Evolutionary conservation across 1,284 basidiomycete genomes (phyloP).

Genomic region (Trametes hirsuta): DNA sequence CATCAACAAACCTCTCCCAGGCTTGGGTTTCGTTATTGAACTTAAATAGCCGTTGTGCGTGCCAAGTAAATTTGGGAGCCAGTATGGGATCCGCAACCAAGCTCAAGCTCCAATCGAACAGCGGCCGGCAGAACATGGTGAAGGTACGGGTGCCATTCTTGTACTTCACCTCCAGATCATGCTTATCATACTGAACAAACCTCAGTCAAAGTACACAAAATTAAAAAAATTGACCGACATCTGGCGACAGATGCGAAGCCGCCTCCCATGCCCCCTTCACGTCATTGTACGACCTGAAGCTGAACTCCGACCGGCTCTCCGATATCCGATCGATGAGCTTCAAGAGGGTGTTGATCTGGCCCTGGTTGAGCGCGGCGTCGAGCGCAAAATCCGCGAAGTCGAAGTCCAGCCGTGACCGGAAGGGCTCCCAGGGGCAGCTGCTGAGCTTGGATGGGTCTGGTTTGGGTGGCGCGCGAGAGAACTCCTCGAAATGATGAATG

Average conservation of each 20-base stretch:
- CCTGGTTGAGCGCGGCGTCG: constrained; percentile 23
- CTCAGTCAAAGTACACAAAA: not conserved
- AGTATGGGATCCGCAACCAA: constrained; percentile 29
- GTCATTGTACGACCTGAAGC: constrained; percentile 7
- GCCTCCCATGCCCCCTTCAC: constrained; percentile 2
- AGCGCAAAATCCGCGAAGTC: constrained; percentile 32
- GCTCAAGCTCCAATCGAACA: constrained; percentile 34
- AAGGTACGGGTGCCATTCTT: constrained; percentile 32
- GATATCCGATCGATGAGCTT: constrained; percentile 10
- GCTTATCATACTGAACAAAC: constrained; percentile 18
- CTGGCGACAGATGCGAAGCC: constrained; percentile 4
- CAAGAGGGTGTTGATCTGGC: constrained; percentile 26
- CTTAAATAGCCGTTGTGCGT: constrained; percentile 30
- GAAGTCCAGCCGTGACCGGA: constrained; percentile 29
- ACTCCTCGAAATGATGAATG: not conserved
- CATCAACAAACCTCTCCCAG: constrained; percentile 32
- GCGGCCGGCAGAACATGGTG: constrained; percentile 15
- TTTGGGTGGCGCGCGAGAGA: not conserved
- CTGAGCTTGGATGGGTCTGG: not conserved
- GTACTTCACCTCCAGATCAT: constrained; percentile 26
- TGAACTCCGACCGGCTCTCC: constrained; percentile 1
- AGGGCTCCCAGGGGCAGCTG: constrained; percentile 20
- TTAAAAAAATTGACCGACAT: constrained; percentile 1
- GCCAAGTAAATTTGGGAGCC: constrained; percentile 31
- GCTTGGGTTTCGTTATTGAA: constrained; percentile 14